Base-by-base conservation (phyloP, 495 filamentous ascomycete species). In the Cercophora newfieldiana region DNA sequence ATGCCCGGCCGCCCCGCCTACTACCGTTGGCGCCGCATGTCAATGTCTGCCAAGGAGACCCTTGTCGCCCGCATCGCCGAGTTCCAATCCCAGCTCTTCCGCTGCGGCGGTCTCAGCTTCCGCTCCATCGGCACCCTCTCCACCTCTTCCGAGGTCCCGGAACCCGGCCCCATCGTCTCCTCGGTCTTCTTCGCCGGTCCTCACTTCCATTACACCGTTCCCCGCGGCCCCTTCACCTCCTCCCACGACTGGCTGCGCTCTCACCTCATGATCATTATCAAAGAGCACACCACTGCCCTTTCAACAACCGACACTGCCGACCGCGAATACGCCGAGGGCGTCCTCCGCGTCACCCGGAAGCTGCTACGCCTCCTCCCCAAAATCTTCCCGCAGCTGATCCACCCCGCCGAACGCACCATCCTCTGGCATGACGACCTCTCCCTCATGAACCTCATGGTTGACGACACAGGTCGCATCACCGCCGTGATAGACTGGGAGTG, bases 401-500 rank as follows among this genome's bases (percentile, higher is more conserved):
- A 67, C 44, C 70, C 59, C 1, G 28, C 66, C 22, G 77, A 80
- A 60, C 71, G 63, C 7, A 80, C 76, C 0, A 71, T 81, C 57
- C 75, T 87, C 12, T 76, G 71, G 63, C 82, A 87, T 33, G 71
- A 82, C 44, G 75, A 86, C 56, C 71, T 87, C 7, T 81, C 75
- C 0, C 61, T 75, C 7, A 70, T 74, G n/a, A 87, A 87, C 69
- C 79, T 88, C 31, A 69, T 87, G 30, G 77, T 87, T 2, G 72
- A 83, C 56, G 67, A 80, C 12, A 64, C 75, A 1, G 78, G 77
- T 4, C 24, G 72, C 3, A 68, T 87, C 12, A 78, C 78, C 7
- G 84, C 75, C n/a, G 49, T 87, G 3, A 61, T 86, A 29, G 83
- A 82, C 66, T 88, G 85, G 85, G 80, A 86, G 53, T 83, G 78